phyloP scores from a whole-genome alignment of 1,139 yeast species.

The Yamadazyma pseudoaaseri region DNA sequence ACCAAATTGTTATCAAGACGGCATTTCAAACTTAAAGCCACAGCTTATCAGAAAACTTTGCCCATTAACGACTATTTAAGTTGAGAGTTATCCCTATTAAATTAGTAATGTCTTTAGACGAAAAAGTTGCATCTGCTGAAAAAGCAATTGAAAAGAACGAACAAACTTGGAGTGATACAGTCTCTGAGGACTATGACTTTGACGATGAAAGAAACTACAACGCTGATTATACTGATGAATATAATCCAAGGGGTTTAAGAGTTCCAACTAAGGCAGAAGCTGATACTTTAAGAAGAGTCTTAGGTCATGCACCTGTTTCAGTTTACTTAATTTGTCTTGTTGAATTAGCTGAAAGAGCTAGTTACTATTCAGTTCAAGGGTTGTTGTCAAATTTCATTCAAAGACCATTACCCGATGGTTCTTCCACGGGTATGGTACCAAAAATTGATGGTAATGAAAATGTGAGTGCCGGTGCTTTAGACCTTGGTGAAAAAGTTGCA shows the following conservation, averaged over 20 bases:
- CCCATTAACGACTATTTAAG: no score
- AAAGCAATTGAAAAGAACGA: no score
- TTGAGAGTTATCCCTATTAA: no score
- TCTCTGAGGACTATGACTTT: constrained; percentile 21
- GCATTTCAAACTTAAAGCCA: no score
- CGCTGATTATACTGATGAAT: constrained; percentile 26
- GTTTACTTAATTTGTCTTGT: constrained; percentile 39
- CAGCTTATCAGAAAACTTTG: no score
- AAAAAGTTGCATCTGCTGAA: no score
- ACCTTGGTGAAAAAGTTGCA: constrained; percentile 36
- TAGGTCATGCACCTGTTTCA: constrained; percentile 27
- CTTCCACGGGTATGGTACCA: constrained; percentile 43
- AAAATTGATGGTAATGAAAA: constrained; percentile 25
- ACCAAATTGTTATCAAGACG: no score
- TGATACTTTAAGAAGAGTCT: constrained; percentile 38
- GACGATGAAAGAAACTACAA: constrained; percentile 25
- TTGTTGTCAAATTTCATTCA: constrained; percentile 44
- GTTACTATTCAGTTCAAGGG: constrained; percentile 42
- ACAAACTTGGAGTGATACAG: constrained; percentile 9
- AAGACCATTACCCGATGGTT: constrained; percentile 50
- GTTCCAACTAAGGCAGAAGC: constrained; percentile 44
- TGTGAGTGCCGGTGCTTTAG: constrained; percentile 42
- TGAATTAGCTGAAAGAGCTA: constrained; percentile 48
- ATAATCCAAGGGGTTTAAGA: constrained; percentile 34
- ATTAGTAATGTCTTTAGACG: no score